Evolutionary conservation across 441 rosid species (phyloP).

Genomic region (Pelargonium hybrid): DNA sequence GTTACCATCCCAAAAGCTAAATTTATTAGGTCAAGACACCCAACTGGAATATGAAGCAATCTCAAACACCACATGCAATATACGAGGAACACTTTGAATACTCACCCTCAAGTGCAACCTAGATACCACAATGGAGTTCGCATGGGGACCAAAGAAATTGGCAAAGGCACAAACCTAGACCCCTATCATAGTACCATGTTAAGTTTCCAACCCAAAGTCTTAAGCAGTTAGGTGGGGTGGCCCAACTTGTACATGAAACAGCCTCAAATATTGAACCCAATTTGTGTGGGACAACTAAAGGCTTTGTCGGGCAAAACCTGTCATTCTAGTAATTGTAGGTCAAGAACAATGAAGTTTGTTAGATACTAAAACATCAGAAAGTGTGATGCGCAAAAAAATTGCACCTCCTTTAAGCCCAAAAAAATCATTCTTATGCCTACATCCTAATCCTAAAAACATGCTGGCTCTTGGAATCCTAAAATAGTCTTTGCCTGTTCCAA

Average conservation of each 20-base stretch:
- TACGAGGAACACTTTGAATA: not conserved
- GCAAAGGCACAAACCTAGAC: not conserved
- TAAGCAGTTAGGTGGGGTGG: not conserved
- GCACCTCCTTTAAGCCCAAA: not conserved
- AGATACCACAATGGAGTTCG: not conserved
- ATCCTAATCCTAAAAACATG: not conserved
- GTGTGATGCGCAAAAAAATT: not conserved
- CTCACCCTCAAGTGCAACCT: not conserved
- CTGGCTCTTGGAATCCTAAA: not conserved
- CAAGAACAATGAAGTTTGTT: not conserved
- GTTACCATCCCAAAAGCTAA: not conserved
- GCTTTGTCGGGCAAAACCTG: not conserved
- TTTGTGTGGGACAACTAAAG: conserved; percentile 1
- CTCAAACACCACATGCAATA: conserved; percentile 1
- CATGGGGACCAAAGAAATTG: not conserved
- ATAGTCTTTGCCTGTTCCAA: too few relatives aligned
- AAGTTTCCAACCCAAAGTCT: not conserved
- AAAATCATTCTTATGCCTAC: not conserved
- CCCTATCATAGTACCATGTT: not conserved
- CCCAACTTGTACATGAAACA: not conserved
- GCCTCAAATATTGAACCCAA: not conserved
- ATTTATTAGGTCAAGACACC: not conserved
- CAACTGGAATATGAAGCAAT: not conserved
- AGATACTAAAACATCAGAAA: not conserved
- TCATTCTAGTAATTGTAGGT: not conserved